Evolutionary conservation across 2,329 filamentous ascomycete genomes (phyloP), one percentile per base, ranked within the genome.

Genomic region (Ramichloridium luteum): DNA sequence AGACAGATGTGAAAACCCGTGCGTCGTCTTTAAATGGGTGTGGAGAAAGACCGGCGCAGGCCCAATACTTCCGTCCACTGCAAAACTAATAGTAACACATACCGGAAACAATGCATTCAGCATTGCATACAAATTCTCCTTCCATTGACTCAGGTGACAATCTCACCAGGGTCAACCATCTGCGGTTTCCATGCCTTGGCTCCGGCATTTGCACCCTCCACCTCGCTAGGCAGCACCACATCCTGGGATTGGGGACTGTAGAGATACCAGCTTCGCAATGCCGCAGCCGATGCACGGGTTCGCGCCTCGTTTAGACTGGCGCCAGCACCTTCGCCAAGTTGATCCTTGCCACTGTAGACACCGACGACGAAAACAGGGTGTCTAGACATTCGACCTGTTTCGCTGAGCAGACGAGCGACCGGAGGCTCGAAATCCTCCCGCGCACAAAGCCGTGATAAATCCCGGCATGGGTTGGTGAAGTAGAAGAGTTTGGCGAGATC

Each of bases 261-360:
- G 32, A 98, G 66, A 59, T 98, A 98, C 90, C 90, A 98, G 4
- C 78, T 70, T 67, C 93, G 93, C 51, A 98, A 66, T 12, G 85
- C 77, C 41, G 80, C 77, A 50, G 92, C 86, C 22, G 82, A 75
- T 13, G 90, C 90, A 55, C 82, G 72, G 41, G 72, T 68, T 41
- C 83, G 74, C 17, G 81, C 88, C 48, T 84, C 72, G 44, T 84
- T 68, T 35, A 96, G 64, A 57, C 72, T 86, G 29, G 78, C 64
- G 14, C 81, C 90, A 13, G 77, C 70, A n/a, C 77, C 90, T 62
- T 98, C 88, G 34, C 88, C 90, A 25, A 98, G 67, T 68, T 90
- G 88, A 55, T 98, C 86, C 38, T 69, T 67, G 31, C 88, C 90
- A 45, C 81, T 92, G 64, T 80, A 98, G 39, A 98, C 86, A 36